phyloP scores from a whole-genome alignment of 2,329 filamentous ascomycete species.

The Fonsecaea erecta region DNA sequence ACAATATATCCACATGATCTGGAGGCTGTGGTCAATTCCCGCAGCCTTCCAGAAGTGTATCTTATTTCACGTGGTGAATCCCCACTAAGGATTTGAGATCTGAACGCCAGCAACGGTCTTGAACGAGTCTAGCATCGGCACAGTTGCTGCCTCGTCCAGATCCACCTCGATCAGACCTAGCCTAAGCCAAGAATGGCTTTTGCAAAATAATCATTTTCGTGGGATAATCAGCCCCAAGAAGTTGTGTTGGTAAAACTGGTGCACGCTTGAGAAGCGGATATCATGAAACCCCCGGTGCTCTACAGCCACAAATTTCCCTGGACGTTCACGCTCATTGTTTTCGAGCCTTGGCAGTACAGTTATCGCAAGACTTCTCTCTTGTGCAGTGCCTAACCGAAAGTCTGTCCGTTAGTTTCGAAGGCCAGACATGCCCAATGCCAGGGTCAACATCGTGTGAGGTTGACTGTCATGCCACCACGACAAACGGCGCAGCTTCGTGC shows the following conservation, averaged over 20 bases:
- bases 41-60: neutral
- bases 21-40: neutral
- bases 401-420: neutral
- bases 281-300: neutral
- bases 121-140: neutral
- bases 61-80: neutral
- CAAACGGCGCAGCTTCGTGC: neutral
- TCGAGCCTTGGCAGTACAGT: neutral
- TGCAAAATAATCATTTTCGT: conserved; percentile 1
- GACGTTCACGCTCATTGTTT: neutral
- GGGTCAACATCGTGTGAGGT: neutral
- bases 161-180: neutral
- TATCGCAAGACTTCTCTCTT: neutral
- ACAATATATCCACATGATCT: neutral
- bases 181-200: neutral
- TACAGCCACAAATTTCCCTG: neutral
- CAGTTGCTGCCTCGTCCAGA: neutral
- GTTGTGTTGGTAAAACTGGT: neutral
- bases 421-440: neutral
- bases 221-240: neutral
- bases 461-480: neutral
- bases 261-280: neutral
- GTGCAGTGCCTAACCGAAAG: neutral
- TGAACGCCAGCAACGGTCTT: neutral
- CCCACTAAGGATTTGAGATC: neutral